A percentile compares a stretch with the other conserved stretches of the same genome.
Evolutionary conservation across 129 eudicot species (phyloP).

Genomic region (Chrysanthemum makinoi): DNA sequence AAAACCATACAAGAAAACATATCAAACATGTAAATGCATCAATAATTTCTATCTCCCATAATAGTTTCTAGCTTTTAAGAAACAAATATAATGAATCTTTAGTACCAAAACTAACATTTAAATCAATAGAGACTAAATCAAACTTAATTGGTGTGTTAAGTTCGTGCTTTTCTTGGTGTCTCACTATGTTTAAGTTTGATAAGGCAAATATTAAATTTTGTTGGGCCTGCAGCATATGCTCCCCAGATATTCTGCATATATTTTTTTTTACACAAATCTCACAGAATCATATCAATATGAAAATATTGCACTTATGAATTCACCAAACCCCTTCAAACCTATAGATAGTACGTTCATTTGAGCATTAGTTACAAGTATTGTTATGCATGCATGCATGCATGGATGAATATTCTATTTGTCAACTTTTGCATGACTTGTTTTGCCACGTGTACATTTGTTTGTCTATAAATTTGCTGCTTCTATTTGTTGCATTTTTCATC

Average conservation of each 20-base stretch:
- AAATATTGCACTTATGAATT: conserved; percentile 17
- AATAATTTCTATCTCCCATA: not conserved
- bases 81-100: conserved; percentile 26
- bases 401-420: not conserved
- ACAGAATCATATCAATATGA: conserved; percentile 8
- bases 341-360: conserved; percentile 12
- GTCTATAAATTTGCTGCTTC: conserved; percentile 27
- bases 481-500: conserved; percentile 21
- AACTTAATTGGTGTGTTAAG: conserved; percentile 21
- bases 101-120: conserved; percentile 7
- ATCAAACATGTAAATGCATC: not conserved
- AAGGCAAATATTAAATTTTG: conserved; percentile 28
- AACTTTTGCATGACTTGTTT: conserved; percentile 6
- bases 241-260: conserved; percentile 22
- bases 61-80: not conserved
- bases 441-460: conserved; percentile 17
- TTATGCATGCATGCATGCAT: conserved; percentile 28
- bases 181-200: conserved; percentile 25
- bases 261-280: conserved; percentile 7
- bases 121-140: conserved; percentile 12
- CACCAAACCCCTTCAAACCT: conserved; percentile 23
- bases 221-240: conserved; percentile 35
- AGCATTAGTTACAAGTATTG: conserved; percentile 19
- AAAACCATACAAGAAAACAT: too few species aligned
- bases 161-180: conserved; percentile 28